These are phyloP conservation scores for Cornus kousa DNA, from an alignment of 148 eudicot genomes.

Conservation along the genomic window DNA sequence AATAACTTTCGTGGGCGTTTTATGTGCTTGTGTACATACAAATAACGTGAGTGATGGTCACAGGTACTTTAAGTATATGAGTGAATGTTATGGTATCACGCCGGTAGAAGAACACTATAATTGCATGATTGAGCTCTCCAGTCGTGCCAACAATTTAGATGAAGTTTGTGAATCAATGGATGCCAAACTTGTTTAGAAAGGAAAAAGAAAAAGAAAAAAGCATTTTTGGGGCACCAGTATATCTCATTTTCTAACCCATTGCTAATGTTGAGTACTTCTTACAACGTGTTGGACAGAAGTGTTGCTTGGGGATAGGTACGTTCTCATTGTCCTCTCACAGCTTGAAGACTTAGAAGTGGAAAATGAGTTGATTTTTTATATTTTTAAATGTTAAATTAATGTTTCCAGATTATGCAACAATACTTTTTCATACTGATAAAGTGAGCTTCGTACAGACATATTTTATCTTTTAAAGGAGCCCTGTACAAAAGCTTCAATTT, in stretches of 20 bases:
- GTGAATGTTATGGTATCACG: slow-evolving; percentile 39
- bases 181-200: neutral
- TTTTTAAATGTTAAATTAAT: neutral
- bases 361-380: neutral
- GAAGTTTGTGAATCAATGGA: neutral
- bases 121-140: slow-evolving; percentile 45
- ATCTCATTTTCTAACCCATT: neutral
- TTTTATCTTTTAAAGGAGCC: neutral
- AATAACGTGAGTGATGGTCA: slow-evolving; percentile 33
- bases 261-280: neutral
- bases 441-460: neutral
- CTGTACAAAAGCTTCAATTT: neutral
- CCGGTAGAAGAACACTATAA: slow-evolving; percentile 51
- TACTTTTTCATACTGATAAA: neutral
- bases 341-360: neutral
- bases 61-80: slow-evolving; percentile 45
- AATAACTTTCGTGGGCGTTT: slow-evolving; percentile 61
- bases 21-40: slow-evolving; percentile 64
- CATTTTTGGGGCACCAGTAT: neutral
- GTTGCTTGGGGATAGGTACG: neutral
- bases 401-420: neutral
- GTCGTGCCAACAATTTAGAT: slow-evolving; percentile 20
- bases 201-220: neutral
- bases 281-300: neutral
- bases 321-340: neutral